Conservation (phyloP, 352 stramenopile species). For the Phytopythium cucurbitacearum region DNA sequence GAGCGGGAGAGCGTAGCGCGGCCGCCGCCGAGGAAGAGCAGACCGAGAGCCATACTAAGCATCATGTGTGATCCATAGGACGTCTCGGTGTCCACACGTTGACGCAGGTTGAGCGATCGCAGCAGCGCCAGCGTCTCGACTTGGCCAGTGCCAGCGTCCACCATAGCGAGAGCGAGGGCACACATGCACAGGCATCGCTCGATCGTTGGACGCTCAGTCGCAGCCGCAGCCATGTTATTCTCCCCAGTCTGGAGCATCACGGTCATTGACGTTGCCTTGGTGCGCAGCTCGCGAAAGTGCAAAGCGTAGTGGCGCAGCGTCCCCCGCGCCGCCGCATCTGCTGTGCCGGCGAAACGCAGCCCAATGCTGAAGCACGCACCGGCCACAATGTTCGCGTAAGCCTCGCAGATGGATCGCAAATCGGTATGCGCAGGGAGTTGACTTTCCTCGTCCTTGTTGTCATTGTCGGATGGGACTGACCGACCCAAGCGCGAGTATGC, state of each 20-base stretch:
- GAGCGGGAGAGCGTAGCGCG: slow-evolving; percentile 89
- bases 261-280: slow-evolving; percentile 28
- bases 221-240: slow-evolving; percentile 46
- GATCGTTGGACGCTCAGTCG: slow-evolving; percentile 84
- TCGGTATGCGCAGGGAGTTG: slow-evolving; percentile 48
- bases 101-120: slow-evolving; percentile 77
- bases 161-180: slow-evolving; percentile 91
- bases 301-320: slow-evolving; percentile 65
- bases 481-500: slow-evolving; percentile 34
- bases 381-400: slow-evolving; percentile 93
- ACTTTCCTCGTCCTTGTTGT: not conserved
- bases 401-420: slow-evolving; percentile 89
- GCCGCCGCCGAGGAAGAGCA: slow-evolving; percentile 96
- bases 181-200: slow-evolving; percentile 92
- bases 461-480: not conserved
- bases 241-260: slow-evolving; percentile 20
- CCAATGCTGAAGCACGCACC: slow-evolving; percentile 95
- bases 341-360: slow-evolving; percentile 92
- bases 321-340: slow-evolving; percentile 37
- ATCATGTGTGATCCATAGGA: slow-evolving; percentile 96
- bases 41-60: slow-evolving; percentile 91
- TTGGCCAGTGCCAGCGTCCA: slow-evolving; percentile 95
- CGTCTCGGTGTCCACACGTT: slow-evolving; percentile 76
- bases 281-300: slow-evolving; percentile 73
- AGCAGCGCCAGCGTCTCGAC: slow-evolving; percentile 92